Base-by-base conservation (phyloP, 495 filamentous ascomycete genomes). In the Aspergillus haitiensis region DNA sequence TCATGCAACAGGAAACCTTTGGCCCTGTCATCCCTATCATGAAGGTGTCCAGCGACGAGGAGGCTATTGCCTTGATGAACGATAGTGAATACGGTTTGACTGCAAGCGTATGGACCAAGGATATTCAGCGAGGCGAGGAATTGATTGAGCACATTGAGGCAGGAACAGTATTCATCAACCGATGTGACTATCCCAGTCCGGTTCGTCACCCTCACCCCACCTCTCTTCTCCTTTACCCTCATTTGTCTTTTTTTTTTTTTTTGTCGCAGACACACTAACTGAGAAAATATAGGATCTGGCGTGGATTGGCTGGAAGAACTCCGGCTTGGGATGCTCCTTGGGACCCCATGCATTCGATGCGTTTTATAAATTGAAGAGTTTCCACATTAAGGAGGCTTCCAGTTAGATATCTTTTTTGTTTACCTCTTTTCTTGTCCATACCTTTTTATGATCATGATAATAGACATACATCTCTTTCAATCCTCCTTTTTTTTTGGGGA, bases 241-340 rank as follows among this genome's bases (percentile, higher is more conserved):
- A 3, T 27, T 27, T 27, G 1, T 6, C n/a, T 45, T 35, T 6
- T 34, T 18, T 47, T 48, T 37, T 9, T 37, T 57, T 40, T 40
- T 21, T 54, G 39, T 1, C 5, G 15, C 16, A 7, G 44, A 16
- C 4, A 9, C 5, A 21, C 6, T 33, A 62, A 49, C 65, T 70
- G 66, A 72, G 31, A 53, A 32, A 60, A 18, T 67, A 56, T 72
- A 95, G 88, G 94, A 98, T 73, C 88, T 98, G 50, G 94, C 94
- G 11, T 98, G 94, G 94, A 92, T 91, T 2, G 94, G 94, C 6
- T 97, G 93, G 93, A 98, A 98, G 78, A 88, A 93, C 64, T 96
- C 91, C 27, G 94, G 94, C 45, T 88, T 91, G 69, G 94, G 94
- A 32, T 86, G 88, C 53, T 97, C 93, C 1, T 72, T 98, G 70